These are phyloP conservation scores for Sarcomyxa edulis DNA, from an alignment of 768 basidiomycete genomes.

Conservation along the genomic window DNA sequence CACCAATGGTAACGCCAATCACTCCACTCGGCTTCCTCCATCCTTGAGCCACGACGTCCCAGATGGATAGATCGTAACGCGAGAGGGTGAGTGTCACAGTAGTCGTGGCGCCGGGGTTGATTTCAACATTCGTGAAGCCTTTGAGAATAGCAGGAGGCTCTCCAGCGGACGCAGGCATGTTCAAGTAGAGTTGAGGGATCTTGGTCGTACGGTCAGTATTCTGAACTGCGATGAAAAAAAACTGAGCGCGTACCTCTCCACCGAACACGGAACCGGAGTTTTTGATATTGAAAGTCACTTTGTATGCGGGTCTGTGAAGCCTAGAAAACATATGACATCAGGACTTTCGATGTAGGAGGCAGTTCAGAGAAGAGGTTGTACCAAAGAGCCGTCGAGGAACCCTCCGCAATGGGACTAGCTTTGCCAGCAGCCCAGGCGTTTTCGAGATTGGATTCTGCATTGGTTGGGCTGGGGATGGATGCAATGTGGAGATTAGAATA, in stretches of 20 bases:
- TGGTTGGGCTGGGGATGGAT: slow-evolving; percentile 31
- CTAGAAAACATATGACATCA: no score
- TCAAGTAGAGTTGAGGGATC: slow-evolving; percentile 77
- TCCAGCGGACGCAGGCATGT: slow-evolving; percentile 54
- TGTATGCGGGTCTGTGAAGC: slow-evolving; percentile 63
- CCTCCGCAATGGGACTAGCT: slow-evolving; percentile 47
- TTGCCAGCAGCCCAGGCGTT: slow-evolving; percentile 55
- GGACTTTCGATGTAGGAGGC: no score
- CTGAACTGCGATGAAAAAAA: no score
- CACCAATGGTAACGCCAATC: slow-evolving; percentile 60
- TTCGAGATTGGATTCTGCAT: slow-evolving; percentile 32
- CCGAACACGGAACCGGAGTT: slow-evolving; percentile 63
- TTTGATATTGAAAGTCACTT: slow-evolving; percentile 56
- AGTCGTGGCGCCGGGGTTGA: slow-evolving; percentile 41
- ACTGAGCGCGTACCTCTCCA: slow-evolving; percentile 61
- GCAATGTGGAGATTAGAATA: slow-evolving; percentile 56
- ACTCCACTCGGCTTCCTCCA: slow-evolving; percentile 67
- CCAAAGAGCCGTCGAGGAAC: slow-evolving; percentile 62
- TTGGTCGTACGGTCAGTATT: no score
- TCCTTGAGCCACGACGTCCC: slow-evolving; percentile 70
- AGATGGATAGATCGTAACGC: slow-evolving; percentile 67
- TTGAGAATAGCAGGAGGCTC: slow-evolving; percentile 71
- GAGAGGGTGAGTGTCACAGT: slow-evolving; percentile 54
- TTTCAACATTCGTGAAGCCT: slow-evolving; percentile 60
- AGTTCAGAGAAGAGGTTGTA: no score